These are phyloP conservation scores for Cardamine chenopodiifolia DNA, from an alignment of 345 rosid genomes.

Conservation along the genomic window DNA sequence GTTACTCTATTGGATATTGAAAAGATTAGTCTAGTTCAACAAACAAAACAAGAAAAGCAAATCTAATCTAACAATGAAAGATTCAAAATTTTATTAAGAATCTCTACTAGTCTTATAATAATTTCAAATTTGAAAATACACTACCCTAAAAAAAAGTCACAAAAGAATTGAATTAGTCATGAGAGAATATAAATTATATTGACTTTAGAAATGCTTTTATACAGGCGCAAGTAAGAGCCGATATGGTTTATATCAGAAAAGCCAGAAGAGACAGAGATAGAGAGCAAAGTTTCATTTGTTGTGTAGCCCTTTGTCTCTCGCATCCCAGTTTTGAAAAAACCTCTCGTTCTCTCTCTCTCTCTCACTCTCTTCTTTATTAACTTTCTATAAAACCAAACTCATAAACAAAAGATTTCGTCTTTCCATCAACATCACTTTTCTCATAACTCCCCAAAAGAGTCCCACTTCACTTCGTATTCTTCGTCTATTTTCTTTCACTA, in stretches of 20 bases:
- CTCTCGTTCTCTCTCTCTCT: slow-evolving; percentile 15
- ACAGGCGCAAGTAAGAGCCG: slow-evolving; percentile 28
- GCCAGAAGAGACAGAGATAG: slow-evolving; percentile 29
- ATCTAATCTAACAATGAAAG: neutral
- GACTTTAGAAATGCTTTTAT: slow-evolving; percentile 33
- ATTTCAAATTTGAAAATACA: slow-evolving; percentile 32
- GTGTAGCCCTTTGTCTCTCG: slow-evolving; percentile 28
- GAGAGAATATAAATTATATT: slow-evolving; percentile 24
- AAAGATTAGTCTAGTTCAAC: neutral
- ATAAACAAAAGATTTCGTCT: slow-evolving; percentile 41
- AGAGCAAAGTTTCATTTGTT: slow-evolving; percentile 45
- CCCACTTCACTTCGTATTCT: slow-evolving; percentile 22
- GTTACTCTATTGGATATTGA: neutral
- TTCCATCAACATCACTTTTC: slow-evolving; percentile 32
- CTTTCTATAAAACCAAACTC: slow-evolving; percentile 36
- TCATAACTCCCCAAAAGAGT: slow-evolving; percentile 2
- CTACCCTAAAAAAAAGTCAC: neutral
- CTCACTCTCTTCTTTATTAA: neutral
- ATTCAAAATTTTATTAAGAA: neutral
- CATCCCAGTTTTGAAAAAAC: slow-evolving; percentile 35
- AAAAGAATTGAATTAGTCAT: slow-evolving; percentile 29
- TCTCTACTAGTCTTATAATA: neutral
- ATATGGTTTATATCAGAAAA: slow-evolving; percentile 27
- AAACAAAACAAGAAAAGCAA: neutral
- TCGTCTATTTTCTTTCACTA: slow-evolving; percentile 20